Evolutionary conservation across 2,329 filamentous ascomycete species (phyloP).

Genomic region (Aurifilum marmelostoma): DNA sequence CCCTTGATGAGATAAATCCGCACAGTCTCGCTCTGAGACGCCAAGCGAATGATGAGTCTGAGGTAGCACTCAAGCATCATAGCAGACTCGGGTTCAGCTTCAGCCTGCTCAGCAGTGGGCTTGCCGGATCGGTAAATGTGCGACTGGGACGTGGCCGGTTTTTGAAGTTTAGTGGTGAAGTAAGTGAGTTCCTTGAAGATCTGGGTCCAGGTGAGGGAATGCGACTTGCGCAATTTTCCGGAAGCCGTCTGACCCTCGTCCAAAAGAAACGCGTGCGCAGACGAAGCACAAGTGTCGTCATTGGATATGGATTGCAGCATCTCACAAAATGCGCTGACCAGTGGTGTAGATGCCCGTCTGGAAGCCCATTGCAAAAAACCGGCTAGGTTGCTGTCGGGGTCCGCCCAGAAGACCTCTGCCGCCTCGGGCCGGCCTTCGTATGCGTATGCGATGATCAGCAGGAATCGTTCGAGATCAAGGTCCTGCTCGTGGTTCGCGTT

Average conservation of each 20-base stretch:
- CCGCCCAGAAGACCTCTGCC: constrained; percentile 87
- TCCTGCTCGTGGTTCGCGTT: constrained; percentile 68
- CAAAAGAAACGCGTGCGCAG: constrained; percentile 85
- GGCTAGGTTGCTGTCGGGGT: constrained; percentile 88
- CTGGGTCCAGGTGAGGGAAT: constrained; percentile 88
- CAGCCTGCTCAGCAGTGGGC: constrained; percentile 67
- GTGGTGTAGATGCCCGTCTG: constrained; percentile 88
- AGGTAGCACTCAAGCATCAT: constrained; percentile 97
- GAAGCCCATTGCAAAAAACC: constrained; percentile 99
- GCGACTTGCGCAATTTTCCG: constrained; percentile 78
- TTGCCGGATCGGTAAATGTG: constrained; percentile 62
- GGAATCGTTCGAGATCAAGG: constrained; percentile 82
- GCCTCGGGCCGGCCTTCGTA: constrained; percentile 86
- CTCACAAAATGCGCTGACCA: constrained; percentile 95
- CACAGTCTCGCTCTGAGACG: constrained; percentile 71
- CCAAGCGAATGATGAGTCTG: constrained; percentile 81
- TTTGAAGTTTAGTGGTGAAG: constrained; percentile 74
- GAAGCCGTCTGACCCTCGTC: constrained; percentile 78
- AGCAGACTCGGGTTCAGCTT: constrained; percentile 87
- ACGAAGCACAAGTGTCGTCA: constrained; percentile 78
- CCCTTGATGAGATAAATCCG: constrained; percentile 70
- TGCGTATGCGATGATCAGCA: constrained; percentile 88
- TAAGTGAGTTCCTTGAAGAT: constrained; percentile 89
- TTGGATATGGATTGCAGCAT: constrained; percentile 89
- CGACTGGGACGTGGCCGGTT: constrained; percentile 59